These are phyloP conservation scores for Claviceps cyperi DNA, from an alignment of 2,329 filamentous ascomycete species.

Conservation along the genomic window DNA sequence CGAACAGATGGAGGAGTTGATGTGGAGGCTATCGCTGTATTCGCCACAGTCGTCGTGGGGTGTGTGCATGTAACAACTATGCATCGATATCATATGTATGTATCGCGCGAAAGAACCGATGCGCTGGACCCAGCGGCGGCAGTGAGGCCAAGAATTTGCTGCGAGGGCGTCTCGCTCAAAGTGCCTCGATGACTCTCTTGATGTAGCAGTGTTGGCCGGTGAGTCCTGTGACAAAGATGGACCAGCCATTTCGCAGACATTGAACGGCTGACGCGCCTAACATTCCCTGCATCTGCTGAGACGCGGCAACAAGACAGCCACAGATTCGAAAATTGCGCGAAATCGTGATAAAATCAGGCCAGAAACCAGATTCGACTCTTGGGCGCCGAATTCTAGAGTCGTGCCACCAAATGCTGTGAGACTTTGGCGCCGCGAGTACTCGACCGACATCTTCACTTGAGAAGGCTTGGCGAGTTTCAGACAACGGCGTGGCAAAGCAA, in stretches of 20 bases:
- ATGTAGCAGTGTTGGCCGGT: not conserved
- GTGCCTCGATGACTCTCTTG: not conserved
- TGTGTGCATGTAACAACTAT: not conserved
- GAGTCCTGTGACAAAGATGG: slow-evolving; percentile 19
- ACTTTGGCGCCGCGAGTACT: too few species aligned
- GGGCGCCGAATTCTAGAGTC: not conserved
- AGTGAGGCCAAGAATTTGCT: not conserved
- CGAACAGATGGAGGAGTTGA: not conserved
- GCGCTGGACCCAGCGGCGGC: not conserved
- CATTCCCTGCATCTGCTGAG: not conserved
- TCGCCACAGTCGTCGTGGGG: not conserved
- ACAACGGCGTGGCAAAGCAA: too few species aligned
- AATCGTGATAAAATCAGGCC: not conserved
- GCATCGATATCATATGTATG: not conserved
- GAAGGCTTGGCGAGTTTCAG: too few species aligned
- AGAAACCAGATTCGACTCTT: not conserved
- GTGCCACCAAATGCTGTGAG: not conserved
- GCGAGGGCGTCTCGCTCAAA: not conserved
- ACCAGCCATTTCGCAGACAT: slow-evolving; percentile 15
- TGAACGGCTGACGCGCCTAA: slow-evolving; percentile 1
- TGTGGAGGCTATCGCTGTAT: not conserved
- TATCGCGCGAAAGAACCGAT: not conserved
- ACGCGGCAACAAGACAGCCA: not conserved
- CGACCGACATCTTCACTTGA: too few species aligned
- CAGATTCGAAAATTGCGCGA: not conserved